Evolutionary conservation across 257 asterid genomes (phyloP), one percentile per base, ranked within the genome.

Genomic region (Jaltomata sinuosa): DNA sequence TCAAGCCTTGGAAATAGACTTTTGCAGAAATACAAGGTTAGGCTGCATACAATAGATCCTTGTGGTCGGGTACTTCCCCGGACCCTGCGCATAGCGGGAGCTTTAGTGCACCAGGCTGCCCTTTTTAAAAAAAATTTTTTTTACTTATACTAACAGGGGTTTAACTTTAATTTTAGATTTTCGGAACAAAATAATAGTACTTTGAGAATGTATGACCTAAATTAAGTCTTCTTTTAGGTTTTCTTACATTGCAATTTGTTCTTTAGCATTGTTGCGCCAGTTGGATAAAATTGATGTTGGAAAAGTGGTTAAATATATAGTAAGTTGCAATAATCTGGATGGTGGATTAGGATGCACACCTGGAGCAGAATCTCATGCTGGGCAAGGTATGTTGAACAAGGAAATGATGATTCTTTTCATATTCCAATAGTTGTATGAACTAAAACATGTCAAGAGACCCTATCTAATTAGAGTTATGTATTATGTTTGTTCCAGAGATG

Each of bases 331-430:
- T 90, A 94, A 94, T 89, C 84, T 92, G 85, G 99, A 96, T 89
- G 98, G 99, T 87, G 98, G 99, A 84, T 96, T 96, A 85, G 99
- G 99, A 83, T 92, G 97, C 90, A 92, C 94, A 21, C 99, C 98
- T n/a, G 98, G 98, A 77, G 98, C 90, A 0, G 98, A 96, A 90
- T 96, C 98, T 84, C 99, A 96, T 91, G 94, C 99, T 0, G 98
- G 98, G 27, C 98, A 96, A 88, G 94, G 99, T 96, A 93, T 40
- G 94, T 87, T 50, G 84, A 31, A 42, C 25, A 45, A n/a, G 2
- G 57, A 74, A 72, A 22, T 74, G 11, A 12, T 74, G 38, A 32
- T 3, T 12, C 5, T 22, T 22, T 21, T 45, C 57, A 12, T 74
- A 74, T 42, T 71, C 18, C 21, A 3, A 5, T 40, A 38, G 79